These are phyloP conservation scores for Scedosporium minutisporum DNA, from an alignment of 2,329 filamentous ascomycete genomes.

Conservation along the genomic window DNA sequence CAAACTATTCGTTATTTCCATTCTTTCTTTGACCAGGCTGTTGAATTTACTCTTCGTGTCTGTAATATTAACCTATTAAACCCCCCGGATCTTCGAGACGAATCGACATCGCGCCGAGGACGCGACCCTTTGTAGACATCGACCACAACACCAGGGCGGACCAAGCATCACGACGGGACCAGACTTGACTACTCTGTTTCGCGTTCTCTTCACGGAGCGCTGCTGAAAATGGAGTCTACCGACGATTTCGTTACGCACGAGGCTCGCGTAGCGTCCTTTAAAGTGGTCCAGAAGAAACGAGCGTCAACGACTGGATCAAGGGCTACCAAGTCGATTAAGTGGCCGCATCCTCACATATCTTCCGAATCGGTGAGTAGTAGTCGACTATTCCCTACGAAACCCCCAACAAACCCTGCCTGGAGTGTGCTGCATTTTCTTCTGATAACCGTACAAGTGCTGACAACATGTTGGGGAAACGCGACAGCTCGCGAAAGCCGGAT, in stretches of 20 bases:
- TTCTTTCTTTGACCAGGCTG: no score
- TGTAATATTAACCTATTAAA: no score
- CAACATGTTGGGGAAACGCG: constrained; percentile 5
- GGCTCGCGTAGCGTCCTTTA: constrained; percentile 73
- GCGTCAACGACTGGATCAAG: constrained; percentile 50
- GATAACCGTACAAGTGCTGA: constrained; percentile 6
- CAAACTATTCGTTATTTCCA: no score
- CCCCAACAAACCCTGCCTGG: not conserved
- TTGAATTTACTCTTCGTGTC: no score
- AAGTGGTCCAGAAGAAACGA: constrained; percentile 57
- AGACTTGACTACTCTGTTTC: no score
- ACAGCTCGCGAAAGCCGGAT: constrained; percentile 82
- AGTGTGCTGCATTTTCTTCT: not conserved
- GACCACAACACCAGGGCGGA: no score
- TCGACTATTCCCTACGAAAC: constrained; percentile 4
- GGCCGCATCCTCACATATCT: constrained; percentile 57
- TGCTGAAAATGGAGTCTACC: constrained; percentile 8
- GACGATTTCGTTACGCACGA: constrained; percentile 55
- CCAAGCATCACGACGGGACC: no score
- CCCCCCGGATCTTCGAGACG: no score
- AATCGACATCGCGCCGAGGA: no score
- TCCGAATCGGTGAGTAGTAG: constrained; percentile 20
- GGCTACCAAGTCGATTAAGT: constrained; percentile 49
- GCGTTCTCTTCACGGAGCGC: no score
- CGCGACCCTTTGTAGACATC: no score